Evolutionary conservation across 208 protist species (phyloP).

Genomic region (Angomonas ambiguus): DNA sequence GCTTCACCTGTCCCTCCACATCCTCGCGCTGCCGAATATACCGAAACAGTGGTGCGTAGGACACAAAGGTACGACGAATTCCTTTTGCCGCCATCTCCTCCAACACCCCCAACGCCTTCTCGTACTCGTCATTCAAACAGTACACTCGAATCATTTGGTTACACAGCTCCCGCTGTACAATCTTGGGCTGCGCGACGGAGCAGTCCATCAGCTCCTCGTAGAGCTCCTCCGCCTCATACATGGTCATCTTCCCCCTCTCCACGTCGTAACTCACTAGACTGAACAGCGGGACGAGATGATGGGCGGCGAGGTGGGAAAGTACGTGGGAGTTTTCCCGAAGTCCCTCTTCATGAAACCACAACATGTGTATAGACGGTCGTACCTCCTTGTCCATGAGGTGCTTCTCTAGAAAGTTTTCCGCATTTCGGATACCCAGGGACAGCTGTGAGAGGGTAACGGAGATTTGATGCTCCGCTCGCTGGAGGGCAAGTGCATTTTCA

Average conservation of each 20-base stretch:
- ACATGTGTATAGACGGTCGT: slow-evolving; percentile 74
- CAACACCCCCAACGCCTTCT: slow-evolving; percentile 72
- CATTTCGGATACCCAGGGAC: slow-evolving; percentile 75
- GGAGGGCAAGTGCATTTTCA: slow-evolving; percentile 81
- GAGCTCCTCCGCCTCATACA: slow-evolving; percentile 66
- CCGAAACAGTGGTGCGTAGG: slow-evolving; percentile 88
- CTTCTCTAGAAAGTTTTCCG: slow-evolving; percentile 80
- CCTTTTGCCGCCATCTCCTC: slow-evolving; percentile 67
- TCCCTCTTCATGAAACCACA: slow-evolving; percentile 87
- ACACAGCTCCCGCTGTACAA: slow-evolving; percentile 85
- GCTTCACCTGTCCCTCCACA: slow-evolving; percentile 52
- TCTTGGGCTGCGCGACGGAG: slow-evolving; percentile 75
- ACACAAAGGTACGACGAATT: slow-evolving; percentile 87
- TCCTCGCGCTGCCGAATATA: slow-evolving; percentile 61
- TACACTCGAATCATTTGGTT: slow-evolving; percentile 88
- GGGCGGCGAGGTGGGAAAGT: slow-evolving; percentile 63
- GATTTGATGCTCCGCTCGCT: slow-evolving; percentile 80
- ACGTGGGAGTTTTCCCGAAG: slow-evolving; percentile 74
- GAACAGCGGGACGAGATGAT: slow-evolving; percentile 89
- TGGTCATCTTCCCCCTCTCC: slow-evolving; percentile 77
- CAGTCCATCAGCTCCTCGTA: slow-evolving; percentile 89
- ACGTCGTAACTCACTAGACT: slow-evolving; percentile 85
- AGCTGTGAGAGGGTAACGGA: slow-evolving; percentile 83
- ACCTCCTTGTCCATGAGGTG: slow-evolving; percentile 69
- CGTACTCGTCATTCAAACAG: slow-evolving; percentile 69